Evolutionary conservation across 768 basidiomycete genomes (phyloP), one percentile per base, ranked within the genome.

Genomic region (Dictyophora rubrovolvata): DNA sequence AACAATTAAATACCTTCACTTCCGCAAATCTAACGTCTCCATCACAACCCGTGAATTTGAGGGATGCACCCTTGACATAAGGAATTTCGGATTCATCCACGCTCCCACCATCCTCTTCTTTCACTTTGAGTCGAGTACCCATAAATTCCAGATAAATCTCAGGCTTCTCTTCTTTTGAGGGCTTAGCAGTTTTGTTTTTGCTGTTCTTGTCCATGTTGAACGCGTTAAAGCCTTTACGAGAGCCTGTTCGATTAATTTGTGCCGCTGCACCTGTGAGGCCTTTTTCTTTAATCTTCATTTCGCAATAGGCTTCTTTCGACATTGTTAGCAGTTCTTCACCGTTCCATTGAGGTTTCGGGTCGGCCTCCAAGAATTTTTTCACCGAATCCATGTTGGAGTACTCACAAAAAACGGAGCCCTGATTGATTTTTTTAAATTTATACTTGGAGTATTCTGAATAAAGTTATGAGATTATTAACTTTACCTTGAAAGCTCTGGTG

Each of bases 281-380:
- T 71, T 96, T 93, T 73, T 95, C 90, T 70, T 90, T 86, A 71
- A 93, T 88, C 74, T 96, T 97, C 93, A 93, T 93, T 63, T 91
- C 84, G 65, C 92, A 92, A 70, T 96, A 96, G 8, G 77, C 88
- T 63, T 84, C 85, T 67, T 98, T 98, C 63, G 87, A 79, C 93
- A 95, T 95, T 70, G 80, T 82, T 51, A 88, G 68, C 35, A 97
- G 76, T 63, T 90, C 86, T 16, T 78, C 73, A 28, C 80, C 91
- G 11, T 91, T 79, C 76, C 83, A 97, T 17, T 81, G 74, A 0
- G 91, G 91, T 69, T 92, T 89, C 0, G 87, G 85, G 47, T 91
- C 87, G 0, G 85, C 83, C 14, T 78, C 84, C 54, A 97, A 74
- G 75, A 98, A 95, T 14, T 77, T 77, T 20, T 86, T 80, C 34